Evolutionary conservation across 2,329 filamentous ascomycete genomes (phyloP), one percentile per base, ranked within the genome.

Genomic region (Ophiostoma sp.): DNA sequence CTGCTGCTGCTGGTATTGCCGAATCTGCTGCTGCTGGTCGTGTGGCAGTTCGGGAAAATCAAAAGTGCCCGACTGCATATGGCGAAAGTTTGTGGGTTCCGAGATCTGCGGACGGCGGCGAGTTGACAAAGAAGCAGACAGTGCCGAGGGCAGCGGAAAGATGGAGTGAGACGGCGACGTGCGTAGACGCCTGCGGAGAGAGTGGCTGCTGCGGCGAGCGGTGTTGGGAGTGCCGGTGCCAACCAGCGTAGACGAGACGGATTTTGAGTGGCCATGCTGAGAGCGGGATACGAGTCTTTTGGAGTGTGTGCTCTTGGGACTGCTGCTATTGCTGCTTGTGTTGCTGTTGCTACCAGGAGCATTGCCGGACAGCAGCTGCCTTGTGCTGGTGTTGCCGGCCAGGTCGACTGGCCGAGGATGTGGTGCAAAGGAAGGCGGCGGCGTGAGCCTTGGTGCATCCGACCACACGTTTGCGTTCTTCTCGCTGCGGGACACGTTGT

Each of bases 11-110:
- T 27, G 41, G 68, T 17, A 17, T 7, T 62, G 67, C 35, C 62
- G 62, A 4, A 67, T 41, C 35, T 48, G 65, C 13, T 54, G 62
- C 48, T 72, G 57, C 10, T 67, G 65, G 20, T 68, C 20, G 3
- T 57, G 69, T 2, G 71, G 69, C 15, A 71, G 64, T 17, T 67
- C 35, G 3, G 73, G 73, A 48, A 73, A 74, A 2, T 54, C 65
- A 65, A 70, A 72, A 0, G 71, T 69, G 2, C 70, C 72, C 23
- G 83, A 84, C 69, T 84, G 79, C 67, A 89, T 74, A 78, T 89
- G 87, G 66, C 83, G 84, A 75, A 89, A 89, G 76, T 89, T 81
- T 67, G 83, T 83, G 3, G 87, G 87, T 27, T 81, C 81, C 60
- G 86, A 88, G 75, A 89, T 89, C 72, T 81, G 80, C 76, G 84